Conservation (phyloP, 805 yeast species). For the Ogataea zsoltii region DNA sequence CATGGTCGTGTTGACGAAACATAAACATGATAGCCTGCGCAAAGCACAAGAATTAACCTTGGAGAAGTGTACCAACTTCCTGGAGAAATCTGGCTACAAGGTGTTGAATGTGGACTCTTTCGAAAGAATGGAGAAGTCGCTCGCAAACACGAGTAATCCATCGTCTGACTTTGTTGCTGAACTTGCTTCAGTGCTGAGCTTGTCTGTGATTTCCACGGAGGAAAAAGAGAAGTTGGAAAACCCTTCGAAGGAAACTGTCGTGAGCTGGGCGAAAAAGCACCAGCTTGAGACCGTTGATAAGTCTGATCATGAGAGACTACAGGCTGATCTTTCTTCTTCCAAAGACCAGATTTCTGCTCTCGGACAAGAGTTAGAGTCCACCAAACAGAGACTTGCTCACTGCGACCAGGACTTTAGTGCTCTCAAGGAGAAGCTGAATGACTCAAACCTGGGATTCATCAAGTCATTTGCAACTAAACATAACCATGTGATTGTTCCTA, state of each 20-base stretch:
- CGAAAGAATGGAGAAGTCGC: background rate
- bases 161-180: slow-evolving; percentile 34
- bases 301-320: slow-evolving; percentile 2
- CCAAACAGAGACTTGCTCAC: background rate
- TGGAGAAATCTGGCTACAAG: slow-evolving; percentile 12
- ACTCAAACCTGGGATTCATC: slow-evolving; percentile 30
- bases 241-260: slow-evolving; percentile 18
- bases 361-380: background rate
- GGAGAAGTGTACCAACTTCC: slow-evolving; percentile 8
- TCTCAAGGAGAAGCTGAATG: slow-evolving; percentile 17
- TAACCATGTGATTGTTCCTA: slow-evolving; percentile 7
- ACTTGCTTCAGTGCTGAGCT: slow-evolving; percentile 31
- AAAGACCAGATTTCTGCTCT: background rate
- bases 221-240: slow-evolving; percentile 17
- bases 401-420: slow-evolving; percentile 5
- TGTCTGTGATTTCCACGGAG: slow-evolving; percentile 18
- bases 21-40: slow-evolving; percentile 5
- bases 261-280: slow-evolving; percentile 11
- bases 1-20: slow-evolving; percentile 11
- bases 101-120: slow-evolving; percentile 20
- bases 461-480: slow-evolving; percentile 21
- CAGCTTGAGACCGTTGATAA: slow-evolving; percentile 9
- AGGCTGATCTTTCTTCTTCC: slow-evolving; percentile 1
- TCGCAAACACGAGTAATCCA: slow-evolving; percentile 11
- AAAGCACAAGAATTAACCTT: slow-evolving; percentile 6